Conservation (phyloP, 352 stramenopile genomes). For the Phytophthora pinifolia region DNA sequence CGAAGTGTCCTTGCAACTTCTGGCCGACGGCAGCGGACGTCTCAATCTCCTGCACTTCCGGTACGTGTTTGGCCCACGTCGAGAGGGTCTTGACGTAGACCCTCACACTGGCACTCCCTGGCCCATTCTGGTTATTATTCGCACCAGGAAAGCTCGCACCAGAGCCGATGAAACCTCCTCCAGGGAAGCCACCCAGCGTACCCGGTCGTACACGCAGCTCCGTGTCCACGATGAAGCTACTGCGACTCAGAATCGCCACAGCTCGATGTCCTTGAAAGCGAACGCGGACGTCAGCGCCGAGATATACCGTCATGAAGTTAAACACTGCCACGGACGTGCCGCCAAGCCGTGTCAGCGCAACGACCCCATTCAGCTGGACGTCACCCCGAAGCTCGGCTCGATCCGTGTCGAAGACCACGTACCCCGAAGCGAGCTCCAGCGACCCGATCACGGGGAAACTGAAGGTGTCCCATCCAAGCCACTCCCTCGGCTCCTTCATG, state of each 20-base stretch:
- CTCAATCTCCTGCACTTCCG: constrained; percentile 92
- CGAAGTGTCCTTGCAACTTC: constrained; percentile 86
- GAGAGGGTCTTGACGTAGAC: constrained; percentile 93
- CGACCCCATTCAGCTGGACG: constrained; percentile 49
- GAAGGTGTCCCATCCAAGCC: constrained; percentile 62
- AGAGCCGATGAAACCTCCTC: constrained; percentile 83
- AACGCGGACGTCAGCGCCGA: constrained; percentile 82
- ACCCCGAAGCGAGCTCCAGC: constrained; percentile 73
- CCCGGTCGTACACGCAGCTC: constrained; percentile 72
- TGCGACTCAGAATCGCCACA: constrained; percentile 90
- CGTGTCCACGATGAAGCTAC: constrained; percentile 92
- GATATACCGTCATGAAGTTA: constrained; percentile 95
- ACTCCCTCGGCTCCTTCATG: constrained; percentile 16
- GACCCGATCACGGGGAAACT: constrained; percentile 71
- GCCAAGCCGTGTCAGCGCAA: constrained; percentile 59
- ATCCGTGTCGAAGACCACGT: constrained; percentile 80
- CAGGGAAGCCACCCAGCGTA: constrained; percentile 93
- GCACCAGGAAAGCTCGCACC: constrained; percentile 21
- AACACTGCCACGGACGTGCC: constrained; percentile 93
- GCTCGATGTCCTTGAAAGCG: constrained; percentile 86
- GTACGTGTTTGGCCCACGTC: constrained; percentile 80
- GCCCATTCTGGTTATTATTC: constrained; percentile 94
- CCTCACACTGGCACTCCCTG: constrained; percentile 86
- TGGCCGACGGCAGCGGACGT: constrained; percentile 78
- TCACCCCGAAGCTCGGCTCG: constrained; percentile 54